Percentiles rank a stretch among this genome's conserved stretches.
phyloP scores from a whole-genome alignment of 768 basidiomycete genomes.

The Exsudoporus frostii region DNA sequence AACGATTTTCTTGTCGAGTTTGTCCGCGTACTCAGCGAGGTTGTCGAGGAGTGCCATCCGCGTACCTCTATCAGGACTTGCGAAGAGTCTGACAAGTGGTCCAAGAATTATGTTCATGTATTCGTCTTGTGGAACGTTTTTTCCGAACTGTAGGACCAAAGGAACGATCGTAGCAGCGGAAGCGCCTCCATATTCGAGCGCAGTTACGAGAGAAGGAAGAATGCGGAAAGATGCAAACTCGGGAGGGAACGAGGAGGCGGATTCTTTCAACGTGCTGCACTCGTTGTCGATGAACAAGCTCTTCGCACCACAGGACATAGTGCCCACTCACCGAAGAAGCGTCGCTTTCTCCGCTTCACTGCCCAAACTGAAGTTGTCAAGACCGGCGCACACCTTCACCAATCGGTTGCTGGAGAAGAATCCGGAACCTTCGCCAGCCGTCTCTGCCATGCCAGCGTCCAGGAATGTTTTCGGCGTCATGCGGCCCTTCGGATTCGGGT shows the following conservation, averaged over 20 bases:
- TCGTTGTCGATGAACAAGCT: neutral
- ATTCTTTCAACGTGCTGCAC: conserved; percentile 74
- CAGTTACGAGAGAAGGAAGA: conserved; percentile 79
- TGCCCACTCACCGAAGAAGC: conserved; percentile 57
- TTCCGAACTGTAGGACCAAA: conserved; percentile 77
- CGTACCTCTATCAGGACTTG: conserved; percentile 88
- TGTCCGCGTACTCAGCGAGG: conserved; percentile 79
- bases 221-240: conserved; percentile 84
- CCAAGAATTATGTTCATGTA: conserved; percentile 66
- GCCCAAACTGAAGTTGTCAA: conserved; percentile 81
- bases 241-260: conserved; percentile 73
- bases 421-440: conserved; percentile 52
- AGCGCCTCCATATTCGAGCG: conserved; percentile 75
- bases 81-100: conserved; percentile 80
- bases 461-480: conserved; percentile 75
- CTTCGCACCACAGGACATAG: neutral
- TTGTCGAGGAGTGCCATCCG: conserved; percentile 92
- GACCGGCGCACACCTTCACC: conserved; percentile 76
- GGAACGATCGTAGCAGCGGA: conserved; percentile 78
- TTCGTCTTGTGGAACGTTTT: conserved; percentile 63
- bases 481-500: conserved; percentile 81
- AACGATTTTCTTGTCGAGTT: conserved; percentile 81
- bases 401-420: conserved; percentile 84
- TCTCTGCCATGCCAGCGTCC: conserved; percentile 73
- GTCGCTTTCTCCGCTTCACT: conserved; percentile 76